Evolutionary conservation across 1,284 basidiomycete genomes (phyloP), one percentile per base, ranked within the genome.

Genomic region (Apiotrichum akiyoshidainum): DNA sequence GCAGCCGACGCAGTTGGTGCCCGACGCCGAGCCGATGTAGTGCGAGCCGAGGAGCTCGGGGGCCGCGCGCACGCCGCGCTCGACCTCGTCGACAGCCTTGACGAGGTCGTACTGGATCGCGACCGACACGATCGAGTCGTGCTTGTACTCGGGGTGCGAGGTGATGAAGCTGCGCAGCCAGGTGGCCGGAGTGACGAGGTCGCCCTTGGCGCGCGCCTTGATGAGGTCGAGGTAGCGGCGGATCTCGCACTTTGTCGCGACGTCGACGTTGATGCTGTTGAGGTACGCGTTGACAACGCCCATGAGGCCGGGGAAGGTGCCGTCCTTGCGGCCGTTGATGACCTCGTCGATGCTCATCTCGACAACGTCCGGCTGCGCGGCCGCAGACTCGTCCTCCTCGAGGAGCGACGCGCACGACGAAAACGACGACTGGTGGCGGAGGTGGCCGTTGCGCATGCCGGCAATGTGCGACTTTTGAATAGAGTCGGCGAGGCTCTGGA

Each of bases 41-140:
- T 71, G 61, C 55, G 65, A 66, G 45, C 76, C 76, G 9, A 90
- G 78, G 44, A 90, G 75, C 57, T 84, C 83, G 14, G 86, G 83
- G n/a, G 81, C 87, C 51, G 78, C 77, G 63, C 86, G 79, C 13
- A 85, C 80, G 17, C 88, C 89, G 41, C 87, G 81, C 72, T 90
- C 88, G 22, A 99, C 89, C 72, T 90, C 86, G 74, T 99, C 94
- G n/a, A 97, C 80, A 9, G 90, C 89, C 52, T 87, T 83, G 74
- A 97, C 83, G 44, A 99, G 83, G 77, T 99, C 96, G 74, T 94
- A 96, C 72, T 95, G 97, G 73, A 99, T 92, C 78, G 90, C 86
- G 71, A 92, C 85, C 52, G 82, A 88, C 26, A 99, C 89, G 39
- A 90, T 87, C 45, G 92, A 96, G 78, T 99, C 93, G 54, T 85